Conservation (phyloP, 2,329 filamentous ascomycete genomes). For the Ceratocystis smalleyi region DNA sequence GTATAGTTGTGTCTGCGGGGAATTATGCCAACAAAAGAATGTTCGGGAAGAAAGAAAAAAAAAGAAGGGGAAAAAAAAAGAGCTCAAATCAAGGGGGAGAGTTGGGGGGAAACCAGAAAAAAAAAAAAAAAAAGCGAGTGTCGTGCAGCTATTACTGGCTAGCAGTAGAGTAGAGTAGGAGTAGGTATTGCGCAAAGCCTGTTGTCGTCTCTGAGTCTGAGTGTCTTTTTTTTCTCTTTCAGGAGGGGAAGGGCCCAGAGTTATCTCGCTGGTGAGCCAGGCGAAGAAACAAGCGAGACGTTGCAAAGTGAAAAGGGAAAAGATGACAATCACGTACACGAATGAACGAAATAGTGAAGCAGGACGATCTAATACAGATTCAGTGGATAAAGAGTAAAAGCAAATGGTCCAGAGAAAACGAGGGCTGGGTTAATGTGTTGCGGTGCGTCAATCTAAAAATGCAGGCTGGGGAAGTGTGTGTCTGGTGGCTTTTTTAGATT, state of each 20-base stretch:
- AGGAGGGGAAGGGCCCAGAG: not conserved
- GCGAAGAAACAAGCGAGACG: constrained; percentile 7
- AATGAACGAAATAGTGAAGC: not conserved
- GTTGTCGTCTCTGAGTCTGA: constrained; percentile 1
- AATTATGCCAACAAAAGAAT: constrained; percentile 1
- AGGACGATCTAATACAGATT: not conserved
- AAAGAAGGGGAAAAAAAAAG: not conserved
- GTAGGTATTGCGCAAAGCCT: constrained; percentile 2
- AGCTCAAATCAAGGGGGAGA: not conserved
- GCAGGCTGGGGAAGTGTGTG: constrained; percentile 5
- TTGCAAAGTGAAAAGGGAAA: not conserved
- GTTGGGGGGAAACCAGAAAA: not conserved
- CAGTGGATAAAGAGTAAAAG: constrained; percentile 1
- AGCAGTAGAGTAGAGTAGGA: not conserved
- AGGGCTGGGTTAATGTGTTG: not conserved
- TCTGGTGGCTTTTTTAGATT: constrained; percentile 2
- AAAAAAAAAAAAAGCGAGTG: constrained; percentile 4
- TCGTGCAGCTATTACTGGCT: constrained; percentile 3
- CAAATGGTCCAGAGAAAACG: not conserved
- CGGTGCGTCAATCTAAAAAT: constrained; percentile 2
- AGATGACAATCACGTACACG: not conserved
- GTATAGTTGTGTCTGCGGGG: not conserved
- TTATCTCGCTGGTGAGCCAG: constrained; percentile 6
- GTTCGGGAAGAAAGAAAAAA: not conserved
- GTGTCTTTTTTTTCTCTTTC: not conserved